A percentile compares a stretch with the other conserved stretches of the same genome.
Evolutionary conservation across 1,284 basidiomycete genomes (phyloP).

Genomic region (Cutaneotrichosporon cyanovorans): DNA sequence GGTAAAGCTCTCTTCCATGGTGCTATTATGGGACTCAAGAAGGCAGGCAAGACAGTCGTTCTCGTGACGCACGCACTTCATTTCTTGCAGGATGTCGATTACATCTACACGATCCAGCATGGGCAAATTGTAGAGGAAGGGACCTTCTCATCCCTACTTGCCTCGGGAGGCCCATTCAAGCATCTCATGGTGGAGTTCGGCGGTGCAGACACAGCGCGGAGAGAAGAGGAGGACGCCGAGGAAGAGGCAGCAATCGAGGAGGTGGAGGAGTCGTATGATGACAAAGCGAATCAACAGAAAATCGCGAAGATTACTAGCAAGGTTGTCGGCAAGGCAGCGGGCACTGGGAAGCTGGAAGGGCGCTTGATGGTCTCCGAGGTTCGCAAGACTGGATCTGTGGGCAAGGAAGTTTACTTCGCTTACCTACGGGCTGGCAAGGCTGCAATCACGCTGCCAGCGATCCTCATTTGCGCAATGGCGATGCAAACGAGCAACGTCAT

Average conservation of each 20-base stretch:
- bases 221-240: slow-evolving; percentile 47
- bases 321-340: slow-evolving; percentile 49
- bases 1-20: slow-evolving; percentile 79
- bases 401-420: slow-evolving; percentile 57
- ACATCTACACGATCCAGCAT: slow-evolving; percentile 48
- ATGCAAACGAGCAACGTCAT: slow-evolving; percentile 57
- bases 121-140: slow-evolving; percentile 61
- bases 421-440: slow-evolving; percentile 63
- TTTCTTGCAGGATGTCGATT: slow-evolving; percentile 31
- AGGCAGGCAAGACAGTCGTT: slow-evolving; percentile 62
- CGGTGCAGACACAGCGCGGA: slow-evolving; percentile 46
- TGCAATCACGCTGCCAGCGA: slow-evolving; percentile 53
- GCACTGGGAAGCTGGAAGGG: slow-evolving; percentile 56
- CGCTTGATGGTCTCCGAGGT: slow-evolving; percentile 41
- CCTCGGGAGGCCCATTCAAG: slow-evolving; percentile 53
- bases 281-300: slow-evolving; percentile 1
- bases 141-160: slow-evolving; percentile 55
- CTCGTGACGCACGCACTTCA: slow-evolving; percentile 53
- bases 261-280: slow-evolving; percentile 6
- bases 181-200: slow-evolving; percentile 60
- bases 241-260: slow-evolving; percentile 37
- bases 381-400: slow-evolving; percentile 60
- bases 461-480: slow-evolving; percentile 53
- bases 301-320: slow-evolving; percentile 21
- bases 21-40: slow-evolving; percentile 58